phyloP scores from a whole-genome alignment of 1,284 basidiomycete genomes.

The Ceratobasidium sp. region DNA sequence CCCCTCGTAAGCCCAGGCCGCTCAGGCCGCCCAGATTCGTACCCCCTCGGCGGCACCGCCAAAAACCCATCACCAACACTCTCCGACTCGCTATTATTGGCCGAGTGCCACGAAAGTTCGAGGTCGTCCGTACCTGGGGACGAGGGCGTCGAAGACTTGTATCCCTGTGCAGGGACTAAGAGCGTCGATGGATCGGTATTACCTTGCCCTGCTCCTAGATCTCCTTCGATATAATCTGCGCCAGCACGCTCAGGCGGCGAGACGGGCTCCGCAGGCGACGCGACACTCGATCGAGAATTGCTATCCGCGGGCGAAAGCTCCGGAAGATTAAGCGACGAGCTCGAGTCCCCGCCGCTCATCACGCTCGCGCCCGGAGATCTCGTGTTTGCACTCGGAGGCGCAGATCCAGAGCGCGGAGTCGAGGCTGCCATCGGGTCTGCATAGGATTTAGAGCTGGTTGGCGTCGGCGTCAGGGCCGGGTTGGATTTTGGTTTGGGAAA shows the following conservation, averaged over 20 bases:
- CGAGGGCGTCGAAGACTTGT: background rate
- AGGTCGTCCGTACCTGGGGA: constrained; percentile 5
- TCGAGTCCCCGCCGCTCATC: background rate
- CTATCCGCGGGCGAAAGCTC: constrained; percentile 32
- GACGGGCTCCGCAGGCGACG: constrained; percentile 31
- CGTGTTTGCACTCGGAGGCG: background rate
- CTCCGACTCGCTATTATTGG: background rate
- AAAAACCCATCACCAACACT: background rate
- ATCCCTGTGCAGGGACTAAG: background rate
- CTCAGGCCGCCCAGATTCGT: background rate
- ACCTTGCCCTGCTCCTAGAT: background rate
- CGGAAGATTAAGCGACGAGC: constrained; percentile 31
- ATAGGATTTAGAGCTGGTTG: constrained; percentile 10
- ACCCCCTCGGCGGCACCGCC: background rate
- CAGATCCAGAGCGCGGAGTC: constrained; percentile 14
- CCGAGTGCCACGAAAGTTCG: constrained; percentile 24
- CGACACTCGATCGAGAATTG: constrained; percentile 30
- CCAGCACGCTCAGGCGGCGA: constrained; percentile 25
- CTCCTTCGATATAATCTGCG: background rate
- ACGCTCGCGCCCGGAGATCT: background rate
- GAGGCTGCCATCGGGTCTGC: background rate
- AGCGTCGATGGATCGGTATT: background rate
- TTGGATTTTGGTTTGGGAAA: constrained; percentile 5
- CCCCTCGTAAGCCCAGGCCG: constrained; percentile 4
- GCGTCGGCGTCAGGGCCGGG: constrained; percentile 17